Percentiles rank a stretch among this genome's conserved stretches.
phyloP scores from a whole-genome alignment of 371 early-diverging fungal species.

The Gilbertella persicaria region DNA sequence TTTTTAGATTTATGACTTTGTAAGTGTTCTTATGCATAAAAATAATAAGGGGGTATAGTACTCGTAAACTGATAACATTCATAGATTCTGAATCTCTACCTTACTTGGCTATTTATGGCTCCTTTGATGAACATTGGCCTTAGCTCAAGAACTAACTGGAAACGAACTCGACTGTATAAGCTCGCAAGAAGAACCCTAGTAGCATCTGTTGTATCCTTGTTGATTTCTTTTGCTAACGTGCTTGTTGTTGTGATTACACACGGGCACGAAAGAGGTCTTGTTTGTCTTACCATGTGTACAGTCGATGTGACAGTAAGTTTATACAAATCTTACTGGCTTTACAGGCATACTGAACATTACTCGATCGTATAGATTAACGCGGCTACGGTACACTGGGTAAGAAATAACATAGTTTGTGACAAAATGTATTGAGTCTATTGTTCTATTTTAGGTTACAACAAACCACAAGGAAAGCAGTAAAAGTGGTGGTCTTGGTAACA shows the following conservation, averaged over 20 bases:
- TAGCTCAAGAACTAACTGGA: slow-evolving; percentile 45
- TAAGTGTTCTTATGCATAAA: slow-evolving; percentile 9
- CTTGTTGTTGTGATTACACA: slow-evolving; percentile 44
- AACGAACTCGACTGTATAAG: slow-evolving; percentile 41
- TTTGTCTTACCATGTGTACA: slow-evolving; percentile 58
- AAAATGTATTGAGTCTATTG: background rate
- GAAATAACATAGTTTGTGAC: background rate
- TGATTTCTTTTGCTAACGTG: slow-evolving; percentile 53
- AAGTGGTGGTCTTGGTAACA: slow-evolving; percentile 8
- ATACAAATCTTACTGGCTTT: background rate
- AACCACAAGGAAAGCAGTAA: slow-evolving; percentile 8
- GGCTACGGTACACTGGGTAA: slow-evolving; percentile 61
- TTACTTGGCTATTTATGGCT: slow-evolving; percentile 42
- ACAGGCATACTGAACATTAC: background rate
- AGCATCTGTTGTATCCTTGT: slow-evolving; percentile 49
- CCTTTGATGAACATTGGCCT: slow-evolving; percentile 44
- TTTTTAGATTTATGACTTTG: slow-evolving; percentile 40
- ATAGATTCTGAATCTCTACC: slow-evolving; percentile 31
- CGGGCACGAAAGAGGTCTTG: slow-evolving; percentile 54
- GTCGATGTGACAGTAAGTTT: slow-evolving; percentile 54
- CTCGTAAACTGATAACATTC: background rate
- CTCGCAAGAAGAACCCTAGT: slow-evolving; percentile 53
- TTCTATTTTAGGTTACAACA: slow-evolving; percentile 24
- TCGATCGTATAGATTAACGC: slow-evolving; percentile 43
- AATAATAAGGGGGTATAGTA: background rate